Evolutionary conservation across 2,329 filamentous ascomycete species (phyloP).

Genomic region (Pseudocercospora cruenta): DNA sequence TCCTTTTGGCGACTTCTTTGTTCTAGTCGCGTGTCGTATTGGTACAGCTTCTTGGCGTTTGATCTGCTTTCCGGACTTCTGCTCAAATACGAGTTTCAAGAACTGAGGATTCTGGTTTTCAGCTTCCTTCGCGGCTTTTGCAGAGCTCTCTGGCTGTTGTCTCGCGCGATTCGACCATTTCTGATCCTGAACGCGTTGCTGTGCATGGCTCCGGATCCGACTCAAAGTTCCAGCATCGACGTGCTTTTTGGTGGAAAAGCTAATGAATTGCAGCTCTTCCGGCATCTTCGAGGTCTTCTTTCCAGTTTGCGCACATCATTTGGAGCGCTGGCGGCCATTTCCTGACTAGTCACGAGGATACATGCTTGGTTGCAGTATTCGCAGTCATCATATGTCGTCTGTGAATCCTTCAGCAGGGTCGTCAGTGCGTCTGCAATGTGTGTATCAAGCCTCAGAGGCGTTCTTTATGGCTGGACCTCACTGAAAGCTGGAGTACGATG

Average conservation of each 20-base stretch:
- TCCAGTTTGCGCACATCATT: not conserved
- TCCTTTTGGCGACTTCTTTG: constrained; percentile 1
- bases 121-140: constrained; percentile 4
- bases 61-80: constrained; percentile 20
- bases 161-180: constrained; percentile 13
- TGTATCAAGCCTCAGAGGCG: not conserved
- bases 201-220: constrained; percentile 27
- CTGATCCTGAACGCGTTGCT: constrained; percentile 28
- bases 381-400: not conserved
- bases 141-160: not conserved
- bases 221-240: constrained; percentile 22
- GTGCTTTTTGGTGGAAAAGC: constrained; percentile 21
- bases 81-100: constrained; percentile 21
- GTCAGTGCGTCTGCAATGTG: not conserved
- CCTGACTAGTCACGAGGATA: not conserved
- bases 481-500: not conserved
- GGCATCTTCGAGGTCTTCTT: constrained; percentile 20
- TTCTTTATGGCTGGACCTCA: not conserved
- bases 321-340: not conserved
- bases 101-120: constrained; percentile 8
- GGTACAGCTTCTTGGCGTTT: constrained; percentile 5
- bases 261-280: constrained; percentile 25
- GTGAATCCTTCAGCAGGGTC: not conserved
- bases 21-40: not conserved
- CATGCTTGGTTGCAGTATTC: not conserved